Conservation (phyloP, 257 asterid species). For the Oldenlandia corymbosa region DNA sequence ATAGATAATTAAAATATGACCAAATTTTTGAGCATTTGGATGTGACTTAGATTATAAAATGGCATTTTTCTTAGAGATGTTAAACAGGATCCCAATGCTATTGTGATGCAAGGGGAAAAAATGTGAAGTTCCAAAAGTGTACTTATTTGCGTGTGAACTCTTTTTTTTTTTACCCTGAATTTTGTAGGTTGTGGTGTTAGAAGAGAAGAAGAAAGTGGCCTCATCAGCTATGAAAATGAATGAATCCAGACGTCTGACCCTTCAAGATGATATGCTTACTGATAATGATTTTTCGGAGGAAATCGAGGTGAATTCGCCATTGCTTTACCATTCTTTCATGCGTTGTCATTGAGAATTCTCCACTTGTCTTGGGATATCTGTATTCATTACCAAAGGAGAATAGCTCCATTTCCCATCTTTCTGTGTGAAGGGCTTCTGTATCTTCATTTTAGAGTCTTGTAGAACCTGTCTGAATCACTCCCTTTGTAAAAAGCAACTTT, state of each 20-base stretch:
- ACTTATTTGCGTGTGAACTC: too few relatives aligned
- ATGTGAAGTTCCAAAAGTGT: too few relatives aligned
- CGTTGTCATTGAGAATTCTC: background rate
- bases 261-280: conserved; percentile 16
- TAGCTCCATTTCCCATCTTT: too few relatives aligned
- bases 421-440: background rate
- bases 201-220: conserved; percentile 42
- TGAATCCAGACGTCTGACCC: conserved; percentile 18
- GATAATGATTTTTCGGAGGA: conserved; percentile 33
- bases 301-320: conserved; percentile 29
- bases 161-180: too few relatives aligned
- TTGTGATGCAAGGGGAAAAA: too few relatives aligned
- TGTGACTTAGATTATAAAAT: too few relatives aligned
- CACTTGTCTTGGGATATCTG: background rate
- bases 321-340: background rate
- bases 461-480: background rate
- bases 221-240: conserved; percentile 15
- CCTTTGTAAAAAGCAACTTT: background rate
- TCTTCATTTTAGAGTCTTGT: background rate
- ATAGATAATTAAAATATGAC: too few relatives aligned
- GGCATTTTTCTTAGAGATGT: too few relatives aligned
- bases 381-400: too few relatives aligned
- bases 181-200: conserved; percentile 60
- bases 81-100: too few relatives aligned
- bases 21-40: too few relatives aligned